Evolutionary conservation across 2,329 filamentous ascomycete species (phyloP).

Genomic region (Colletotrichum truncatum): DNA sequence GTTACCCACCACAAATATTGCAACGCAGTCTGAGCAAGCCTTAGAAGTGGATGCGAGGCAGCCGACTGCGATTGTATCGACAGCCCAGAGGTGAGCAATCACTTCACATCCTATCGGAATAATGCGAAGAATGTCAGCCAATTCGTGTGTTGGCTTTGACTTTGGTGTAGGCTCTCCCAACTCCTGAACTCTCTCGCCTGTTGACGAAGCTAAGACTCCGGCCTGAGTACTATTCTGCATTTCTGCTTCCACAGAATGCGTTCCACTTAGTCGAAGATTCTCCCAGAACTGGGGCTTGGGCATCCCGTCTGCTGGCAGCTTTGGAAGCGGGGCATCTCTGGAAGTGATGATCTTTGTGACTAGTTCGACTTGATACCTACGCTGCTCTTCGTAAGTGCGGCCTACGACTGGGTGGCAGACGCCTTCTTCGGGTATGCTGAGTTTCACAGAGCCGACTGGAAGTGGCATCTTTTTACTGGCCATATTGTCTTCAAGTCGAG

Average conservation of each 20-base stretch:
- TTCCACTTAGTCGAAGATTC: not conserved
- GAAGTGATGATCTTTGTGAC: not conserved
- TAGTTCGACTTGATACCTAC: not conserved
- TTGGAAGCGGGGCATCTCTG: not conserved
- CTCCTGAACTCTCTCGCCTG: too few species aligned
- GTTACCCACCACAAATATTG: not conserved
- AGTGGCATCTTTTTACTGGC: too few species aligned
- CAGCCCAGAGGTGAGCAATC: not conserved
- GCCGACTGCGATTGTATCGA: not conserved
- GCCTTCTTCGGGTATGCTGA: not conserved
- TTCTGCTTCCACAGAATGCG: too few species aligned
- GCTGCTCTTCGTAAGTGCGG: not conserved
- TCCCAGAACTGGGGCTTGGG: not conserved
- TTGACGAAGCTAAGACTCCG: too few species aligned
- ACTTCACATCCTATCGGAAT: not conserved
- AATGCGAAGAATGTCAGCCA: not conserved
- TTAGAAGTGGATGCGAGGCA: constrained; percentile 7
- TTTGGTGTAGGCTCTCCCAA: too few species aligned
- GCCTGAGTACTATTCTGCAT: too few species aligned
- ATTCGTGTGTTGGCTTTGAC: not conserved
- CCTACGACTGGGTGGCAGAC: constrained; percentile 3
- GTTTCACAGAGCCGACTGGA: not conserved
- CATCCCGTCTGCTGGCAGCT: not conserved
- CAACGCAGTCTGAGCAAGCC: not conserved
- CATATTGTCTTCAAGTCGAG: not conserved